phyloP scores from a whole-genome alignment of 1,284 basidiomycete species.

The Cryptococcus sp. region DNA sequence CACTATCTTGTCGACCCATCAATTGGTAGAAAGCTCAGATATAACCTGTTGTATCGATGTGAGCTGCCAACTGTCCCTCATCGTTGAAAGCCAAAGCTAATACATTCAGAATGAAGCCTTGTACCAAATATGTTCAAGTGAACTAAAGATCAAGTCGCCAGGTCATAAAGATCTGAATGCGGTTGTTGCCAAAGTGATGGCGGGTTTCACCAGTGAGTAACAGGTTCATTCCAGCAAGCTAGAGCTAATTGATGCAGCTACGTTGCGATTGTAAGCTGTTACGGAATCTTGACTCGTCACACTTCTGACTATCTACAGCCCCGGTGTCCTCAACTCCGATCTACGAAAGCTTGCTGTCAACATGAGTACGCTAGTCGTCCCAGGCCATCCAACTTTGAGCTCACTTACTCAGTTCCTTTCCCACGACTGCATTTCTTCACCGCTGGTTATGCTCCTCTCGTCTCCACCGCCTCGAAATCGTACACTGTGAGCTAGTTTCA shows the following conservation, averaged over 20 bases:
- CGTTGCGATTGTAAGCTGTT: constrained; percentile 32
- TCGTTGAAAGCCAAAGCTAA: neutral
- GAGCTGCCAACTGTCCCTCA: constrained; percentile 6
- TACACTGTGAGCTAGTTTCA: constrained; percentile 51
- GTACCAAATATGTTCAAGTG: constrained; percentile 76
- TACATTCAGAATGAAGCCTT: constrained; percentile 79
- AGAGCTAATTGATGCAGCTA: constrained; percentile 15
- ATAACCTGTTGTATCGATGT: constrained; percentile 71
- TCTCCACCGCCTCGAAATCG: constrained; percentile 58
- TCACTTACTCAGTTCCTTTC: constrained; percentile 62
- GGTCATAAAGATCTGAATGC: constrained; percentile 72
- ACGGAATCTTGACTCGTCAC: neutral
- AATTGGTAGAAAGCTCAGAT: constrained; percentile 87
- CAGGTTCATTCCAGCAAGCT: neutral
- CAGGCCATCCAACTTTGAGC: neutral
- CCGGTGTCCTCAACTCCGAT: constrained; percentile 91
- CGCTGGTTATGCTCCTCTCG: constrained; percentile 79
- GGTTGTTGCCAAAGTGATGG: constrained; percentile 54
- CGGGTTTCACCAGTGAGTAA: constrained; percentile 39
- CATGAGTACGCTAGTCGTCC: constrained; percentile 48
- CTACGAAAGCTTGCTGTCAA: constrained; percentile 91
- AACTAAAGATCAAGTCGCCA: constrained; percentile 68
- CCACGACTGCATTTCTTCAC: constrained; percentile 89
- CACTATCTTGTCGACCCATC: constrained; percentile 81
- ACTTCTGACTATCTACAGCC: constrained; percentile 51